These are phyloP conservation scores for Chalciporus chontae DNA, from an alignment of 768 basidiomycete genomes.

Conservation along the genomic window DNA sequence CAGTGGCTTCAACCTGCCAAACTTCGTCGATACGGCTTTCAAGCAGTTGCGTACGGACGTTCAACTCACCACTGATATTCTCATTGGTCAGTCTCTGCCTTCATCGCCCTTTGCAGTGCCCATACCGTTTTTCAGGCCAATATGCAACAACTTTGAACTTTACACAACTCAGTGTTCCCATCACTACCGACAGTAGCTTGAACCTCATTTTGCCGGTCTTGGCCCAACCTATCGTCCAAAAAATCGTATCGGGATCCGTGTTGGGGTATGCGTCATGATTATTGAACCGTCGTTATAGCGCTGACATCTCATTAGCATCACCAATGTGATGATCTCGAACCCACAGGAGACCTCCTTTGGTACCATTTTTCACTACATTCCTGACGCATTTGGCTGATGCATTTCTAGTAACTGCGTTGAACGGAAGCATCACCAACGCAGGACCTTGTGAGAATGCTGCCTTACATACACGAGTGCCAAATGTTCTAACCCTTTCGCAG, in stretches of 20 bases:
- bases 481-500: constrained; percentile 26
- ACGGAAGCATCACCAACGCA: constrained; percentile 62
- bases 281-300: neutral
- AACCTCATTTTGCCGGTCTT: constrained; percentile 65
- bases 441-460: constrained; percentile 57
- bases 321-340: constrained; percentile 58
- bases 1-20: constrained; percentile 61
- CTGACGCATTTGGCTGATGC: constrained; percentile 1
- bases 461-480: neutral
- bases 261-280: constrained; percentile 42
- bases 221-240: constrained; percentile 73
- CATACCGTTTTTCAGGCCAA: constrained; percentile 41
- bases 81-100: constrained; percentile 42
- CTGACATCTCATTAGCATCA: constrained; percentile 38
- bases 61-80: constrained; percentile 48
- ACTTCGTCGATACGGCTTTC: constrained; percentile 64
- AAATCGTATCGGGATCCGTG: constrained; percentile 55
- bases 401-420: constrained; percentile 45
- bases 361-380: constrained; percentile 18
- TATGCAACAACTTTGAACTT: constrained; percentile 63
- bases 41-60: constrained; percentile 61
- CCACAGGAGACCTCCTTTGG: constrained; percentile 57
- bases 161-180: constrained; percentile 52
- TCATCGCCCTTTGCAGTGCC: neutral
- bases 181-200: constrained; percentile 57